Evolutionary conservation across 768 basidiomycete species (phyloP), one percentile per base, ranked within the genome.

Genomic region (Strobilomyces confusus): DNA sequence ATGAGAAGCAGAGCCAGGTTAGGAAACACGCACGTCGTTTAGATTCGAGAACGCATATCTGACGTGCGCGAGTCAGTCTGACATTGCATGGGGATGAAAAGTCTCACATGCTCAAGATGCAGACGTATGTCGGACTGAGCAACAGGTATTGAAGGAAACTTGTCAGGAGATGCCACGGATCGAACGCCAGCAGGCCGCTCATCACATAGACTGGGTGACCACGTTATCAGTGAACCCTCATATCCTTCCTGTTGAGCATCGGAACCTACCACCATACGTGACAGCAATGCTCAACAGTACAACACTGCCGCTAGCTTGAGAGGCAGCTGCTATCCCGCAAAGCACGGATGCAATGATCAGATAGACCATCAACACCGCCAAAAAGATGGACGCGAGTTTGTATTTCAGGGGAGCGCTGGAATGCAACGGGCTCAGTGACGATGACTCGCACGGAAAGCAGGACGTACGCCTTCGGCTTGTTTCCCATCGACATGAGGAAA

Each of bases 161-260:
- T 9, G 95, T 98, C 58, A 97, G 44, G 75, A 98, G 84, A 71
- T 98, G 95, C 92, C 92, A 95, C 5, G 97, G 95, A 69, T 99
- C 97, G 52, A 95, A 81, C 0, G 92, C 91, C 37, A 98, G 73
- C 36, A 97, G 58, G 56, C 87, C 87, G 41, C 89, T 80, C 33
- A 87, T 73, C 6, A 87, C 74, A 69, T 90, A 97, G 36, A 89
- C 86, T 86, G 50, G n/a, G 44, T 25, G 23, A 1, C 48, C 19
- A 25, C 37, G 26, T 25, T 15, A 45, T 57, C 38, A 52, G 43
- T 11, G 5, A 44, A 37, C 25, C 32, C 4, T 9, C 15, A 30
- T 50, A 7, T 22, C 3, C 23, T 14, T 37, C 26, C 2, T 15
- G 44, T 3, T 2, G 69, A 32, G 25, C 19, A n/a, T 36, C 25